Evolutionary conservation across 305 asterid genomes (phyloP), one percentile per base, ranked within the genome.

Genomic region (Rubia balearica): DNA sequence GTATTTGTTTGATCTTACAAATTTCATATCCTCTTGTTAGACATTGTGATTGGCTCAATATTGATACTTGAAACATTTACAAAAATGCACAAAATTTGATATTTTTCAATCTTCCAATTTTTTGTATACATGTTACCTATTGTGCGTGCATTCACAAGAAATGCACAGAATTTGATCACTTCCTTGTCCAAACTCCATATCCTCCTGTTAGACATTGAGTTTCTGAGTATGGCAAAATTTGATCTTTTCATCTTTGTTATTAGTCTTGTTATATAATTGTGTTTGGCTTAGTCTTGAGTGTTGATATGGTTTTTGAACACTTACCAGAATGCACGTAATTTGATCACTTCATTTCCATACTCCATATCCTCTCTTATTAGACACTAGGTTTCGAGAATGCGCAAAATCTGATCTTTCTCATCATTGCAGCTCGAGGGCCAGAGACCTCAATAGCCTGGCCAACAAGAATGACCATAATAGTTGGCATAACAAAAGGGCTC

Each of bases 371-470:
- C 30, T 27, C 30, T 27, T 27, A 27, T 27, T 27, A 27, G 30
- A 27, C 30, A 27, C 30, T 27, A 2, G 1, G 30, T 33, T 33
- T 33, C 38, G 5, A 33, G 38, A 46, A 46, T 46, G 46, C 46
- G 8, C 46, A 7, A 42, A 42, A 42, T 42, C 11, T 42, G 46
- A 42, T 42, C 46, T 43, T 3, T 14, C 27, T 53, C 66, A 45
- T 7, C 2, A 46, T 67, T 77, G 84, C 90, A 93, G 98, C 94
- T 73, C 71, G 96, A 74, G 98, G 97, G 5, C 97, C 98, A 0
- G 98, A 93, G 64, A 89, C 90, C 3, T 77, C 66, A 56, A 84
- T 93, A 12, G 80, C 85, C 8, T 93, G 98, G 98, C 73, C 88
- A 12, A 79, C 90, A 69, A 86, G 98, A 76, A 85, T 89, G 88